These are phyloP conservation scores for Antitrichia curtipendula DNA, from an alignment of 225 moss, liverwort and hornwort genomes.

Conservation along the genomic window DNA sequence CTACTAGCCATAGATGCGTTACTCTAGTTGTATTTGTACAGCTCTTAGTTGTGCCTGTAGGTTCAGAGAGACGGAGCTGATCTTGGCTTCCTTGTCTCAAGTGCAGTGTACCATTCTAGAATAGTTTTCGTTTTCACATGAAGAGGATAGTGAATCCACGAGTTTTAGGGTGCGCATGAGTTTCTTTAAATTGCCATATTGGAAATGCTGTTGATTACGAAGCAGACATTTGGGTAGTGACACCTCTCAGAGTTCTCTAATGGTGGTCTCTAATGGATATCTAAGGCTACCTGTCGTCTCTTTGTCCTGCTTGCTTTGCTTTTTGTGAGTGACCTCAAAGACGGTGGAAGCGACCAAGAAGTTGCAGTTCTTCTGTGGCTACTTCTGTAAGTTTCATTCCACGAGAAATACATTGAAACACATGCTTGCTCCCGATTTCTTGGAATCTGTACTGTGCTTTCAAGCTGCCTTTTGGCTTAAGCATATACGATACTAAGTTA, in stretches of 20 bases:
- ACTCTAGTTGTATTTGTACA: neutral
- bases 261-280: neutral
- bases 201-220: neutral
- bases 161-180: neutral
- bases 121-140: neutral
- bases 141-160: neutral
- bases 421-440: neutral
- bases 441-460: neutral
- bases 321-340: neutral
- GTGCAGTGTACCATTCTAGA: slow-evolving; percentile 14
- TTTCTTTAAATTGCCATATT: neutral
- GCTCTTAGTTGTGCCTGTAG: slow-evolving; percentile 5
- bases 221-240: neutral
- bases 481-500: neutral
- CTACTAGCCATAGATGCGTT: neutral
- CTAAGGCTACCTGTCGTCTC: neutral
- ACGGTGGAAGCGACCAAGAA: neutral
- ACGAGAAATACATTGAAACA: neutral
- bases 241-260: neutral
- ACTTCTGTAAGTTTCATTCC: neutral
- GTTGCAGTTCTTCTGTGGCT: neutral
- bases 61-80: neutral
- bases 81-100: neutral
- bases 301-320: neutral
- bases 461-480: neutral